These are phyloP conservation scores for Naganishia sp. DNA, from an alignment of 1,284 basidiomycete species.

Conservation along the genomic window DNA sequence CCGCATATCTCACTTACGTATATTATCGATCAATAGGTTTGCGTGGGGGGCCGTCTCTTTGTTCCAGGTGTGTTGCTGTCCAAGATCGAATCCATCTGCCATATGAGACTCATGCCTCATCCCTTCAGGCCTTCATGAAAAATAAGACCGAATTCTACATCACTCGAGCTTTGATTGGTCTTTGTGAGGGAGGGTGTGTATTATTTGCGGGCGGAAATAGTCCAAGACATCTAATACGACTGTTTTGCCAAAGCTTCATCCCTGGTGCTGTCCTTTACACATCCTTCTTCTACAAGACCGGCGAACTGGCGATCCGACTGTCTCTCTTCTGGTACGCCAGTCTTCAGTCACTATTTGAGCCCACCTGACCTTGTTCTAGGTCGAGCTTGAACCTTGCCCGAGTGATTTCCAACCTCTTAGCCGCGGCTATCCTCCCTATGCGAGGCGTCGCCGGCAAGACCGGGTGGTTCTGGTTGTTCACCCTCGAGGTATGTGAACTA, in stretches of 20 bases:
- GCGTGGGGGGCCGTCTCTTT: conserved; percentile 31
- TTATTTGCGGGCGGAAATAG: neutral
- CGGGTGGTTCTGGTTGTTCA: conserved; percentile 51
- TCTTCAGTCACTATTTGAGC: conserved; percentile 14
- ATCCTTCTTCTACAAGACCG: conserved; percentile 49
- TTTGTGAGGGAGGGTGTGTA: conserved; percentile 40
- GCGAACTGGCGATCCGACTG: conserved; percentile 52
- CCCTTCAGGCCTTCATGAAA: conserved; percentile 20
- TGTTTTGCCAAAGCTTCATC: conserved; percentile 46
- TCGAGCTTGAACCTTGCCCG: conserved; percentile 33
- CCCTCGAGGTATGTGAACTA: conserved; percentile 14
- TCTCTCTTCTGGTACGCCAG: conserved; percentile 51
- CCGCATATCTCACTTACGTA: neutral
- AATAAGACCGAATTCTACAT: conserved; percentile 42
- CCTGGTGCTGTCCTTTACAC: conserved; percentile 49
- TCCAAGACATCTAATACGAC: neutral
- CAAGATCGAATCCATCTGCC: neutral
- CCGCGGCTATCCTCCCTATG: conserved; percentile 48
- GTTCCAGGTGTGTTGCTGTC: conserved; percentile 19
- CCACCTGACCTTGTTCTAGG: neutral
- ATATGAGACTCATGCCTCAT: neutral
- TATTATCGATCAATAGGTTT: neutral
- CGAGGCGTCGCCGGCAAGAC: conserved; percentile 43
- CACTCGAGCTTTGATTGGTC: conserved; percentile 49
- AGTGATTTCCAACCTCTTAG: conserved; percentile 40